phyloP scores from a whole-genome alignment of 2,329 filamentous ascomycete species.

The Colletotrichum siamense region DNA sequence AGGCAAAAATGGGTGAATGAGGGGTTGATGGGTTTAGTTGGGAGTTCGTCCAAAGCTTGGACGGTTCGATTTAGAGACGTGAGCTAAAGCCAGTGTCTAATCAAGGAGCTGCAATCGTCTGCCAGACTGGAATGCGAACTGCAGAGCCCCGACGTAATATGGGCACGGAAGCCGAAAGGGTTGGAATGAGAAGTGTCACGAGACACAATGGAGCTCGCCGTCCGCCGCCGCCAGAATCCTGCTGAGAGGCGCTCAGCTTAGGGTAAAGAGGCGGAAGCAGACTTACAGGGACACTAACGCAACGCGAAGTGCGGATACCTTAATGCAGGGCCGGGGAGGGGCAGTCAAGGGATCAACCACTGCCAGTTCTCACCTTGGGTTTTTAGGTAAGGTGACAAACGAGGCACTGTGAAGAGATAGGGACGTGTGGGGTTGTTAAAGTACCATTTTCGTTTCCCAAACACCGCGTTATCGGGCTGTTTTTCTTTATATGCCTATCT shows the following conservation, averaged over 20 bases:
- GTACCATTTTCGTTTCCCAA: background rate
- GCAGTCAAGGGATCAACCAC: background rate
- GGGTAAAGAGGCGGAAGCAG: background rate
- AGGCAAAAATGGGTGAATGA: background rate
- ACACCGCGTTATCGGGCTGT: background rate
- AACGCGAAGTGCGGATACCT: background rate
- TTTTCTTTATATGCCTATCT: background rate
- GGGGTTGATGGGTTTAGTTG: background rate
- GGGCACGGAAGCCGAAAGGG: background rate
- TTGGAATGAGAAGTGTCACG: background rate
- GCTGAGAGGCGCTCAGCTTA: background rate
- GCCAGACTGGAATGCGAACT: background rate
- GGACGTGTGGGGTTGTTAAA: background rate
- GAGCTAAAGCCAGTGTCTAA: background rate
- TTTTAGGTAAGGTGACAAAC: background rate
- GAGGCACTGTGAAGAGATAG: background rate
- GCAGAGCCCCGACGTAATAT: background rate
- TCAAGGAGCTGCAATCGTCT: background rate
- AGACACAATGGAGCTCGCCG: constrained; percentile 20
- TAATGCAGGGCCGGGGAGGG: background rate
- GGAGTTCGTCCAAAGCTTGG: background rate
- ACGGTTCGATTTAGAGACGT: background rate
- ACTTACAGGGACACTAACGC: background rate
- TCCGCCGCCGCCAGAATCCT: background rate
- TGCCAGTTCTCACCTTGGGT: background rate